Evolutionary conservation across 179 eudicot genomes (phyloP).

Genomic region (Nepenthes alata): DNA sequence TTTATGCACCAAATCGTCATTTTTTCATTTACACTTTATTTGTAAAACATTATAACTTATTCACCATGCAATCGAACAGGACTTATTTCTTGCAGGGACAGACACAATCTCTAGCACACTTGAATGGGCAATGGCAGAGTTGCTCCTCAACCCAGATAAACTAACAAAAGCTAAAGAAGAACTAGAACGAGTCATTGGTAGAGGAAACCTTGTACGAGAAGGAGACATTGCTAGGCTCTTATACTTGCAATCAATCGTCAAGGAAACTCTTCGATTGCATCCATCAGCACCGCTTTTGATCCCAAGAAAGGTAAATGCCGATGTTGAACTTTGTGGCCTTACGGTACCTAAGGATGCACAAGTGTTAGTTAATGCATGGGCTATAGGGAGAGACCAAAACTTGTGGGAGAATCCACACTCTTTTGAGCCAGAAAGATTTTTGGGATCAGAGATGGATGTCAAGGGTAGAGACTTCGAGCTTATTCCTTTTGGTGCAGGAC

Average conservation of each 20-base stretch:
- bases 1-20: too few species aligned
- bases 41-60: background rate
- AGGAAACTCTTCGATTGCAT: too few species aligned
- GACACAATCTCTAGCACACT: constrained; percentile 1
- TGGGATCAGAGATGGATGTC: background rate
- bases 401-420: background rate
- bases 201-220: background rate
- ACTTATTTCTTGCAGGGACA: background rate
- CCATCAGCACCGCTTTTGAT: background rate
- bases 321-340: background rate
- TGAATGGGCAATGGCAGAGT: constrained; percentile 5
- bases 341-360: background rate
- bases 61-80: background rate
- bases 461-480: background rate
- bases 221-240: background rate
- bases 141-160: background rate
- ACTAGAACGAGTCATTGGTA: background rate
- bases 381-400: background rate
- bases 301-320: background rate
- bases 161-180: background rate
- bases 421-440: background rate
- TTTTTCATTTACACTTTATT: background rate
- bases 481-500: too few species aligned
- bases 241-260: background rate
- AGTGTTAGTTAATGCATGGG: background rate